Base-by-base conservation (phyloP, 2,329 filamentous ascomycete species). In the Cryphonectria parasitica region DNA sequence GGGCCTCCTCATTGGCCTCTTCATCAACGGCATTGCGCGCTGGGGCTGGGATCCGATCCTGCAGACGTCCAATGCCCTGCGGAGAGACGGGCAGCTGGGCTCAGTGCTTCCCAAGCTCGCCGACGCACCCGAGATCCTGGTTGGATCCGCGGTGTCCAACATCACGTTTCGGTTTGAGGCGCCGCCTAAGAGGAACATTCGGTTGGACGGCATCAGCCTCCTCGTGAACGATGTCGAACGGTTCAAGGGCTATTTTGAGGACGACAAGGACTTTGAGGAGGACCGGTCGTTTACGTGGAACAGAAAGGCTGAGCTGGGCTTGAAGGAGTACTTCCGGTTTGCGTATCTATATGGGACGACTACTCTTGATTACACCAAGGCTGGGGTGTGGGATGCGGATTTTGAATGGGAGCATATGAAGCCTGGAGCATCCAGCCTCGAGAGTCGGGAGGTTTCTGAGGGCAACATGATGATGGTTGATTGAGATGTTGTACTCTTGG, bases 21-120 rank as follows among this genome's bases (percentile, higher is more conserved):
- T 98, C 80, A 91, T 98, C 82, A 98, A 98, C 78, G 95, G 96
- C 67, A 90, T 97, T 71, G 95, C 95, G 4, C 88, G 95, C 60
- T 98, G 96, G 96, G 95, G 95, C 0, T 99, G 97, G 79, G 95
- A 94, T 73, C 87, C 92, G 0, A 89, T 99, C 63, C 87, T 99
- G 22, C 91, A 99, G 81, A 98, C 96, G 0, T 89, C 92, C 0
- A 86, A 81, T 0, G 89, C 90, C 0, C 82, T 99, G 34, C 89
- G 90, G 68, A 90, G 89, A n/a, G 90, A 92, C 74, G 89, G 88
- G 0, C 87, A 90, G 71, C 80, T 87, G 52, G 88, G 89, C 15
- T 90, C 89, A 0, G 81, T 88, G 0, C 84, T 96, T 1, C 93
- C 85, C 58, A 81, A 74, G 0, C 82, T 90, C 36, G 75, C 83